A percentile compares a stretch with the other conserved stretches of the same genome.
Conservation (phyloP, 768 basidiomycete species). For the Lactarius psammicola region DNA sequence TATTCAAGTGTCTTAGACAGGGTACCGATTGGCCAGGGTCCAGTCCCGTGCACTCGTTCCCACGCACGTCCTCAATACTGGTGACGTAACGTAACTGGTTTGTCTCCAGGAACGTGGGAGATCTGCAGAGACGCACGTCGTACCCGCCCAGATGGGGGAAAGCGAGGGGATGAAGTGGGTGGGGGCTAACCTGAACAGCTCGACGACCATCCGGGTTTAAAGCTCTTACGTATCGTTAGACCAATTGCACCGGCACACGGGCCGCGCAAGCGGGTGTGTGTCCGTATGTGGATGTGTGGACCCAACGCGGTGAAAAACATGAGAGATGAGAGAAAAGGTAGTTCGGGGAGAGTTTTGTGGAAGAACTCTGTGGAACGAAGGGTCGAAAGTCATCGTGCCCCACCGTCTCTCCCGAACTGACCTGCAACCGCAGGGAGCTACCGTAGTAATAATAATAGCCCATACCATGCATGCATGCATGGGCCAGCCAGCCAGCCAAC, state of each 20-base stretch:
- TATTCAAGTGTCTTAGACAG: not conserved
- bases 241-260: not conserved
- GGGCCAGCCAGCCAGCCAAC: not conserved
- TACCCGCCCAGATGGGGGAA: not conserved
- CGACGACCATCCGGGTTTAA: not conserved
- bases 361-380: not conserved
- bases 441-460: not conserved
- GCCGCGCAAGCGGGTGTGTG: not conserved
- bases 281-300: not conserved
- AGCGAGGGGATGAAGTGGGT: not conserved
- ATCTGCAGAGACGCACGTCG: not conserved
- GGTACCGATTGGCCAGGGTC: not conserved
- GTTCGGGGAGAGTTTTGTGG: not conserved
- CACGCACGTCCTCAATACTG: not conserved
- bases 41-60: constrained; percentile 1
- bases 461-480: not conserved
- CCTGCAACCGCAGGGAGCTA: not conserved
- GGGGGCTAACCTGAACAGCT: not conserved
- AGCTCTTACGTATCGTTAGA: not conserved
- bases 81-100: not conserved
- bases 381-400: not conserved
- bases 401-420: not conserved
- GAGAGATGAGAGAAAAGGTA: no score
- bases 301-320: not conserved
- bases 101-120: not conserved